Conservation (phyloP, 352 stramenopile species). For the Pythium aquatile region DNA sequence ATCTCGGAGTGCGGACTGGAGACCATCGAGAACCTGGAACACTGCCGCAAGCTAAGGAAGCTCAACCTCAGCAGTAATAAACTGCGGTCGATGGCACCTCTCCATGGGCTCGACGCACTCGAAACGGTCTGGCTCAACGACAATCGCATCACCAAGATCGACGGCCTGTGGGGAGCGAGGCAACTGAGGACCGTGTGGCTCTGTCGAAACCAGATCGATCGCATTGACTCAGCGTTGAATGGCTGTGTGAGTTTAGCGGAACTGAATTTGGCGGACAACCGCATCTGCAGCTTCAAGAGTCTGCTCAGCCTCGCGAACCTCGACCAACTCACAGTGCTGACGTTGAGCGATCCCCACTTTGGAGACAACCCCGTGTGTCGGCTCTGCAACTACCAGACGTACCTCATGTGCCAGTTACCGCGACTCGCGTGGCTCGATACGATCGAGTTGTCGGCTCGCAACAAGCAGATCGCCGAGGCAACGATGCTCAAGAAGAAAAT, state of each 20-base stretch:
- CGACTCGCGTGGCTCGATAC: constrained; percentile 70
- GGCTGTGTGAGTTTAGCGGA: constrained; percentile 54
- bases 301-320: constrained; percentile 73
- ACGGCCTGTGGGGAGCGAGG: constrained; percentile 47
- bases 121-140: constrained; percentile 84
- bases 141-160: constrained; percentile 62
- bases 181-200: constrained; percentile 73
- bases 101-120: constrained; percentile 56
- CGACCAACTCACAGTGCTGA: constrained; percentile 57
- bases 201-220: constrained; percentile 68
- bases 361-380: constrained; percentile 89
- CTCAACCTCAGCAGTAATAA: constrained; percentile 79
- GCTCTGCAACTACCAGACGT: constrained; percentile 93
- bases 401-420: constrained; percentile 86
- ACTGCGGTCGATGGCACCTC: constrained; percentile 49
- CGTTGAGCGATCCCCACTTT: constrained; percentile 87
- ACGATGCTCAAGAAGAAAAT: constrained; percentile 95
- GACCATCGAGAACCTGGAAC: constrained; percentile 41
- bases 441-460: constrained; percentile 66
- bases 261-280: constrained; percentile 87
- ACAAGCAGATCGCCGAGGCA: constrained; percentile 86
- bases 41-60: constrained; percentile 47
- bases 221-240: constrained; percentile 65
- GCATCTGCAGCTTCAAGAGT: constrained; percentile 85
- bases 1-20: constrained; percentile 66